Evolutionary conservation across 78 protist genomes (phyloP), one percentile per base, ranked within the genome.

Genomic region (Protostelium mycophagum): DNA sequence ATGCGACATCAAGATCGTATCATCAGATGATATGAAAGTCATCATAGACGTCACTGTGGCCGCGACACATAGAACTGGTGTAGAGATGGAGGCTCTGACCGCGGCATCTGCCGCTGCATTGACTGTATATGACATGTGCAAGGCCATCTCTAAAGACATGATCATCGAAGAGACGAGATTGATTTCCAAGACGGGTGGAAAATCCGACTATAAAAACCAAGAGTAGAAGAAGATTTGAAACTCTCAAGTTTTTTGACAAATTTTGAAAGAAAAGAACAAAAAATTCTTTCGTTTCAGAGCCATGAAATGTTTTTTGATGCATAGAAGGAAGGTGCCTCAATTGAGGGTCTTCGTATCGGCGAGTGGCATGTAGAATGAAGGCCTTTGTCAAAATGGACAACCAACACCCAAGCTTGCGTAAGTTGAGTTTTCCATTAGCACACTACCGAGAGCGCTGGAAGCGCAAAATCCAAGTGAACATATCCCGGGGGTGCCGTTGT

Each of bases 1-100:
- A 28, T 88, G 91, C 37, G 85, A 89, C 86, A n/a, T 89, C 38
- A 31, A 36, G 87, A 87, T 91, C 34, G 84, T 36, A 9, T 38
- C 94, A 9, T 35, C 86, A 0, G 9, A 5, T 28, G 36, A 86
- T 0, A 63, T 88, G 25, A 35, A 0, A 0, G 51, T 92, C 1
- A 35, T 36, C 16, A 93, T 91, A 29, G 90, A 90, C 35, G 39
- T 87, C 36, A 36, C 90, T 0, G 93, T 87, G 37, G 87, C 38
- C 28, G 38, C 35, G 9, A 28, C 31, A 25, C 29, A 34, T 39
- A 89, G 51, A 36, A 96, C 98, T 1, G 98, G 98, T 25, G 98
- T 95, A 0, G 98, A 96, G 85, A 96, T 96, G 98, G 98, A 96
- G 85, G 98, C 98, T 23, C 88, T 96, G 89, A 94, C 96, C 0